Evolutionary conservation across 106 monocot genomes (phyloP).

Genomic region (Posidonia australis): DNA sequence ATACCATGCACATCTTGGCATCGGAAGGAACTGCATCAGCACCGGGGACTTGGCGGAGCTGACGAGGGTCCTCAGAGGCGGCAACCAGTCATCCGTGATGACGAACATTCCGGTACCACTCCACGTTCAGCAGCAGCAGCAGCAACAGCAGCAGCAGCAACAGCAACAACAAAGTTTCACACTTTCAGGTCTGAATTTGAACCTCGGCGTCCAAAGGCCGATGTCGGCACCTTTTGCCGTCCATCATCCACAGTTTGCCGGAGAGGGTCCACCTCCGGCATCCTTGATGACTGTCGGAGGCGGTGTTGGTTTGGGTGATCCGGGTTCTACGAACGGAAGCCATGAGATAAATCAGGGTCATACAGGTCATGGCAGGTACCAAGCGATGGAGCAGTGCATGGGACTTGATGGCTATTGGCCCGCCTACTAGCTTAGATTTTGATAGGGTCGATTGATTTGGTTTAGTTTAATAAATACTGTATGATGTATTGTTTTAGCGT

Average conservation of each 20-base stretch:
- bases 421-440: too few species aligned
- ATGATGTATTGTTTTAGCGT: too few species aligned
- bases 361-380: too few species aligned
- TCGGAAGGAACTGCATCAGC: slow-evolving; percentile 1
- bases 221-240: neutral
- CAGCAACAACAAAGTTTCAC: neutral
- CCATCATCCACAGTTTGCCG: neutral
- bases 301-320: neutral
- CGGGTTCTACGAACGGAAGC: too few species aligned
- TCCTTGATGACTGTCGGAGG: neutral
- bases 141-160: too few species aligned
- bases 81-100: neutral
- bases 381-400: too few species aligned
- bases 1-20: neutral
- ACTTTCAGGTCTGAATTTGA: neutral
- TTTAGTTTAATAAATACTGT: too few species aligned
- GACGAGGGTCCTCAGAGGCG: neutral
- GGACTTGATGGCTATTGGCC: too few species aligned
- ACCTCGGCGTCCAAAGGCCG: neutral
- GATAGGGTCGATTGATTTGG: too few species aligned
- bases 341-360: too few species aligned
- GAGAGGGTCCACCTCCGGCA: neutral
- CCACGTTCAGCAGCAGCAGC: too few species aligned
- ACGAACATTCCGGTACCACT: neutral
- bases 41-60: neutral